Conservation (phyloP, 495 filamentous ascomycete genomes). For the Halenospora varia region DNA sequence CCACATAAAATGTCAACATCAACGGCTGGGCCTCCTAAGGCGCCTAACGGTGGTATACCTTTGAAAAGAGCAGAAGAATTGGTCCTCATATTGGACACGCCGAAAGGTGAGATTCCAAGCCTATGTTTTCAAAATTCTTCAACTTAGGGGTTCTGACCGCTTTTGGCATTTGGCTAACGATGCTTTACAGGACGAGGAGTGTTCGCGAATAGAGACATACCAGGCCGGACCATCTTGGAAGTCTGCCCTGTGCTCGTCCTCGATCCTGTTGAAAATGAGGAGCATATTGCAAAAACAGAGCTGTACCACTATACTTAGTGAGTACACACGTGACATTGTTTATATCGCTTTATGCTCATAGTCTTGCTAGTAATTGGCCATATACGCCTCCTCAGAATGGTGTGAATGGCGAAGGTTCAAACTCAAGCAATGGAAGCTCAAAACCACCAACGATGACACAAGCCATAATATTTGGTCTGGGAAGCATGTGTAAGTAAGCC, state of each 20-base stretch:
- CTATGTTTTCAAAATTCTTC: too few species aligned
- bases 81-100: slow-evolving; percentile 32
- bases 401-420: slow-evolving; percentile 7
- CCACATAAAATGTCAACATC: neutral
- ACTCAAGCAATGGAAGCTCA: slow-evolving; percentile 3
- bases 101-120: slow-evolving; percentile 30
- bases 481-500: too few species aligned
- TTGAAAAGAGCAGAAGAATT: slow-evolving; percentile 28
- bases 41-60: slow-evolving; percentile 9
- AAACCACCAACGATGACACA: slow-evolving; percentile 30
- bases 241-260: slow-evolving; percentile 50
- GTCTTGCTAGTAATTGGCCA: slow-evolving; percentile 27
- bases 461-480: slow-evolving; percentile 53
- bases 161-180: neutral
- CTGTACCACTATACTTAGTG: slow-evolving; percentile 58
- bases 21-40: neutral
- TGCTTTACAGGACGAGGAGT: slow-evolving; percentile 44
- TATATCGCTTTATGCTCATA: neutral
- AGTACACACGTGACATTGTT: slow-evolving; percentile 13
- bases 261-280: slow-evolving; percentile 37
- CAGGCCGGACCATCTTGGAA: slow-evolving; percentile 45
- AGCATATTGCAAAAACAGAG: slow-evolving; percentile 43
- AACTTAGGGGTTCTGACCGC: slow-evolving; percentile 26
- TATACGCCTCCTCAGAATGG: slow-evolving; percentile 13
- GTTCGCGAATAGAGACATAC: slow-evolving; percentile 40